phyloP scores from a whole-genome alignment of 2,329 filamentous ascomycete species.

The Polychaeton citri region DNA sequence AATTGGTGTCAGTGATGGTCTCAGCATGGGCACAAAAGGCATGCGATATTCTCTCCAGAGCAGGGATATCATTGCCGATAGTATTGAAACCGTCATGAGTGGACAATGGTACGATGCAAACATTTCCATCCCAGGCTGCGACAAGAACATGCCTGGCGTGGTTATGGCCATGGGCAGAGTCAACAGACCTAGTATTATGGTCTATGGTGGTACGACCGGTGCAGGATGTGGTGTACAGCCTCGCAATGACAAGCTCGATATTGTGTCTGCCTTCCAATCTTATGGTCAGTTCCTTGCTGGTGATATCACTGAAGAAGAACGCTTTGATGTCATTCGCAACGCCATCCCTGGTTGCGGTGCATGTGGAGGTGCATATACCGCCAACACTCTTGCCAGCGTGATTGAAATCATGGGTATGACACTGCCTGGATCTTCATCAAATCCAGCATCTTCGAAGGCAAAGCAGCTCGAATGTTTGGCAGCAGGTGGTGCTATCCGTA shows the following conservation, averaged over 20 bases:
- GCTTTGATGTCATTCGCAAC: conserved; percentile 87
- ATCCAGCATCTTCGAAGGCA: conserved; percentile 36
- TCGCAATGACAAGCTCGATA: conserved; percentile 62
- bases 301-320: conserved; percentile 78
- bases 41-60: conserved; percentile 81
- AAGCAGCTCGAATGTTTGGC: conserved; percentile 38
- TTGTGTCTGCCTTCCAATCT: conserved; percentile 94
- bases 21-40: conserved; percentile 94
- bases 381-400: conserved; percentile 39
- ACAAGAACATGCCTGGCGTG: conserved; percentile 94
- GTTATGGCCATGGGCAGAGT: conserved; percentile 77
- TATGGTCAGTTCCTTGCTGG: conserved; percentile 92
- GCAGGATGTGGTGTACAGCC: conserved; percentile 73
- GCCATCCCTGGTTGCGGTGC: conserved; percentile 77
- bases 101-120: conserved; percentile 98
- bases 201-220: conserved; percentile 90
- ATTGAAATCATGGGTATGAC: conserved; percentile 40
- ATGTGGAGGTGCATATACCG: conserved; percentile 64
- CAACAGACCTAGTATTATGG: conserved; percentile 91
- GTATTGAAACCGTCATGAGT: conserved; percentile 97
- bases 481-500: conserved; percentile 36
- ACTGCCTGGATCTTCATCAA: conserved; percentile 37
- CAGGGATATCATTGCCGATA: conserved; percentile 92
- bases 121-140: conserved; percentile 90
- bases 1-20: conserved; percentile 91